These are phyloP conservation scores for Houttuynia cordata DNA, from an alignment of 164 flowering plant species.

Conservation along the genomic window DNA sequence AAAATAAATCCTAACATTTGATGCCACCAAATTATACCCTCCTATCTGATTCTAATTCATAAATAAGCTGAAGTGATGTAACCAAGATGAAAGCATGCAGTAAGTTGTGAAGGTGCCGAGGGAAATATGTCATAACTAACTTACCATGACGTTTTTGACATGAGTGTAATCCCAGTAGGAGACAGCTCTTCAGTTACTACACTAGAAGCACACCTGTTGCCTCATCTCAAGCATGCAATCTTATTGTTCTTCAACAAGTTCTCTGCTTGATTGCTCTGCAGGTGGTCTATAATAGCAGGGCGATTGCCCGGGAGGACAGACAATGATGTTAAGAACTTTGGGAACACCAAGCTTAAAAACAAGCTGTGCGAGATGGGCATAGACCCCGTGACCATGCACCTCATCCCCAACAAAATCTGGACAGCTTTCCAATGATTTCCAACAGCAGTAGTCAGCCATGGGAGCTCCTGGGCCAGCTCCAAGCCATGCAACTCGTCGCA, in stretches of 20 bases:
- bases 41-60: no score
- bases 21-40: no score
- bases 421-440: not conserved
- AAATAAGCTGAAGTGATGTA: no score
- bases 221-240: no score
- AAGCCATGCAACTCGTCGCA: slow-evolving; percentile 44
- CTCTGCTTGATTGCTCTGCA: slow-evolving; percentile 4
- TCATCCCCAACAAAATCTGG: not conserved
- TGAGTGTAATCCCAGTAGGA: no score
- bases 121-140: no score
- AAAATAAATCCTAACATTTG: no score
- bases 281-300: slow-evolving; percentile 73
- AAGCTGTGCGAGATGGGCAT: slow-evolving; percentile 56
- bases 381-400: slow-evolving; percentile 43
- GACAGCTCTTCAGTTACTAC: no score
- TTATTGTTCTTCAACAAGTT: not conserved
- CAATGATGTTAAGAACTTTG: slow-evolving; percentile 65
- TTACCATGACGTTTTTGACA: no score
- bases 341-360: slow-evolving; percentile 65
- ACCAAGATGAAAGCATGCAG: no score
- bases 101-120: no score
- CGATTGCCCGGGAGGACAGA: slow-evolving; percentile 65
- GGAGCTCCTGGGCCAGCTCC: slow-evolving; percentile 56
- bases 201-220: no score
- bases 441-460: slow-evolving; percentile 15